phyloP scores from a whole-genome alignment of 2,329 filamentous ascomycete species.

The Biscogniauxia marginata region DNA sequence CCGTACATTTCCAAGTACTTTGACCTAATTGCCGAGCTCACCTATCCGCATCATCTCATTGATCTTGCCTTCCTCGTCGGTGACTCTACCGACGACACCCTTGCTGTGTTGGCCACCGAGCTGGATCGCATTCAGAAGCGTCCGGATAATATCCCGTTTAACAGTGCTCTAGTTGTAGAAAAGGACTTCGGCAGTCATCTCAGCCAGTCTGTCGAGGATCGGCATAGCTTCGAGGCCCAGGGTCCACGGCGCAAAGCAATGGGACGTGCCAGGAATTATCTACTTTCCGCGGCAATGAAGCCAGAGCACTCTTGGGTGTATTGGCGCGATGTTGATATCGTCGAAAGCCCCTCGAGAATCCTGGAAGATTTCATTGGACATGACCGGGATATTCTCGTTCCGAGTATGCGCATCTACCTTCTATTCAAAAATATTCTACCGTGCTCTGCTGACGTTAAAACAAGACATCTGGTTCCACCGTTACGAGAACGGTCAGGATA shows the following conservation, averaged over 20 bases:
- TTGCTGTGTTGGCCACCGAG: conserved; percentile 82
- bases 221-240: conserved; percentile 84
- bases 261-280: conserved; percentile 87
- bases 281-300: conserved; percentile 80
- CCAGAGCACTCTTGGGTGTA: conserved; percentile 98
- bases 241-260: conserved; percentile 87
- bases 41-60: conserved; percentile 93
- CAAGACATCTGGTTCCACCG: conserved; percentile 98
- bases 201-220: conserved; percentile 77
- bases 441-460: conserved; percentile 9
- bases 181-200: conserved; percentile 82
- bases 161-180: conserved; percentile 78
- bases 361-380: conserved; percentile 95
- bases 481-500: conserved; percentile 76
- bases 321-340: conserved; percentile 96
- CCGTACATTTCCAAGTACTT: conserved; percentile 85
- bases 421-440: not conserved
- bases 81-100: conserved; percentile 86
- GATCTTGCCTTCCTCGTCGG: conserved; percentile 93
- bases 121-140: conserved; percentile 84
- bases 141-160: conserved; percentile 78
- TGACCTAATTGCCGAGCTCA: conserved; percentile 83
- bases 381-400: conserved; percentile 88
- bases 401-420: conserved; percentile 63
- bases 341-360: conserved; percentile 82